A percentile compares a stretch with the other conserved stretches of the same genome.
phyloP scores from a whole-genome alignment of 495 filamentous ascomycete species.

The Neurospora sp. region DNA sequence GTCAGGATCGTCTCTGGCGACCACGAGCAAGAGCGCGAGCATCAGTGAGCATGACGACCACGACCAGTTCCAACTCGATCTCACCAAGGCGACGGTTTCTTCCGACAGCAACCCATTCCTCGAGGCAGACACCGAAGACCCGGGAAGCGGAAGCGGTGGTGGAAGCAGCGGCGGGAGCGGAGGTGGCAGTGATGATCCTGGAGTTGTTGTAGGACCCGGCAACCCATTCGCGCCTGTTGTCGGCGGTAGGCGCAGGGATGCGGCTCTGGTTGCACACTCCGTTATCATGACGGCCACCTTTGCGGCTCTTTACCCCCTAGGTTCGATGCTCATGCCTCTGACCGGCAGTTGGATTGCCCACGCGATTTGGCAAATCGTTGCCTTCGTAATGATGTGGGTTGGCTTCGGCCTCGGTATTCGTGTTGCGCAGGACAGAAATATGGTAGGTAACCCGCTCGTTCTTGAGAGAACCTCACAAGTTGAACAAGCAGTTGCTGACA shows the following conservation, averaged over 20 bases:
- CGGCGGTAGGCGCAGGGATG: background rate
- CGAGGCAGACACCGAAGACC: background rate
- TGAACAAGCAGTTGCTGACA: conserved; percentile 3
- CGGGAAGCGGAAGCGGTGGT: background rate
- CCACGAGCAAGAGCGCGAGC: conserved; percentile 32
- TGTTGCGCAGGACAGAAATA: conserved; percentile 24
- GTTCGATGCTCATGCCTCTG: conserved; percentile 45
- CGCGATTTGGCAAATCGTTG: conserved; percentile 45
- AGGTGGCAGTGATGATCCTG: background rate
- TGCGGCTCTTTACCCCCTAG: conserved; percentile 44
- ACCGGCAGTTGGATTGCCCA: conserved; percentile 44
- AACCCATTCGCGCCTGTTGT: background rate
- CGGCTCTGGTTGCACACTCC: conserved; percentile 27
- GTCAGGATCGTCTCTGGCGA: conserved; percentile 45
- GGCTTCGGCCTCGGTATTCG: conserved; percentile 54
- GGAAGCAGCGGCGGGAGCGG: conserved; percentile 4
- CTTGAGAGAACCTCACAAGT: background rate
- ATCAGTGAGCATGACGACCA: conserved; percentile 51
- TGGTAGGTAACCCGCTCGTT: conserved; percentile 24
- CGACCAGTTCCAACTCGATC: conserved; percentile 44
- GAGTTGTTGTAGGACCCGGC: background rate
- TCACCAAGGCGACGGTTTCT: conserved; percentile 43
- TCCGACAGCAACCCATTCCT: conserved; percentile 54
- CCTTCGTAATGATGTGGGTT: conserved; percentile 44
- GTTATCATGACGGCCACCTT: conserved; percentile 49